Percentiles rank a stretch among this genome's conserved stretches.
Evolutionary conservation across 225 moss, liverwort and hornwort genomes (phyloP).

Genomic region (Thuidium tamariscinum): DNA sequence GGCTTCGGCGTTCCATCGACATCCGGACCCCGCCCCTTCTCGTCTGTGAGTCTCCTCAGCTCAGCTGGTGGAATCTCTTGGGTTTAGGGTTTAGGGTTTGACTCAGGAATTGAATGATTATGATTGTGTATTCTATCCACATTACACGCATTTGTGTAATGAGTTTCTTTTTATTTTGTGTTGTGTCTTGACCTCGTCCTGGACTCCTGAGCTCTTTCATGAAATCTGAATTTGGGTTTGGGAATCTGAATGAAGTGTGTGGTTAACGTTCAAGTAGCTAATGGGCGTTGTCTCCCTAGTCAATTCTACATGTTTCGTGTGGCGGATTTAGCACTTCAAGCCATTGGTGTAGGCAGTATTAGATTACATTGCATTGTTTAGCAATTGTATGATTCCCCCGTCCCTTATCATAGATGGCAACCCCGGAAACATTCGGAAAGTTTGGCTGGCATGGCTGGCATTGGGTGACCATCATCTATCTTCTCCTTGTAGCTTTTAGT

Average conservation of each 20-base stretch:
- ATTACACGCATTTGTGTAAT: neutral
- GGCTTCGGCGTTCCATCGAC: constrained; percentile 60
- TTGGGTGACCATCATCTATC: no score
- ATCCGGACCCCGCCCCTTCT: constrained; percentile 43
- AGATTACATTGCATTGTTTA: neutral
- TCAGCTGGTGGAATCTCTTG: neutral
- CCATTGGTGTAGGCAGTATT: neutral
- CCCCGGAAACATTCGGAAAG: no score
- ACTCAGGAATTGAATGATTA: neutral
- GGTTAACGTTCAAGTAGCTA: neutral
- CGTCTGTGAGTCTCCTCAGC: constrained; percentile 6
- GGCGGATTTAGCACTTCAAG: neutral
- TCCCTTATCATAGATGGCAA: no score
- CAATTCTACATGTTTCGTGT: neutral
- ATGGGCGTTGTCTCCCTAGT: neutral
- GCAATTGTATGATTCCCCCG: neutral
- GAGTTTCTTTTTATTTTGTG: neutral
- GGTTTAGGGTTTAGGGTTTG: neutral
- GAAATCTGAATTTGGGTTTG: neutral
- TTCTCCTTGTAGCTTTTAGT: neutral
- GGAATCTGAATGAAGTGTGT: neutral
- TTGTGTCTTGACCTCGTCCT: neutral
- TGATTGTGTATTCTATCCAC: neutral
- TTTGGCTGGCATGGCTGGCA: neutral
- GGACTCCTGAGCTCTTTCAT: neutral